Conservation (phyloP, 768 basidiomycete species). For the Phylloporus sp. region DNA sequence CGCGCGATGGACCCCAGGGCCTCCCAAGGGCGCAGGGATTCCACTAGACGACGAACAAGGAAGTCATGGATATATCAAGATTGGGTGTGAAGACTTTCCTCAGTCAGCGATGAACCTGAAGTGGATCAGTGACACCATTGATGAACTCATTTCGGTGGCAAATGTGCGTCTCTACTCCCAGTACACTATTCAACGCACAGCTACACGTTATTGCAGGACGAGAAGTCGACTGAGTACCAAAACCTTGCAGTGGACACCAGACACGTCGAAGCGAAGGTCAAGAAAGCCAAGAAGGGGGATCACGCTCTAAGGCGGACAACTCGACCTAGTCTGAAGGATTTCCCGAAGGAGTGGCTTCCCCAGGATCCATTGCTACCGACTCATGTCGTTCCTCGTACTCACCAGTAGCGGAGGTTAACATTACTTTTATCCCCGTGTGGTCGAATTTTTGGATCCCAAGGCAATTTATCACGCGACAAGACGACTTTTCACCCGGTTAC, state of each 20-base stretch:
- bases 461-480: conserved; percentile 1
- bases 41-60: conserved; percentile 39
- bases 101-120: conserved; percentile 85
- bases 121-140: conserved; percentile 86
- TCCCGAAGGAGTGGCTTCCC: conserved; percentile 83
- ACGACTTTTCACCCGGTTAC: not conserved
- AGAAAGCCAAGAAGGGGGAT: conserved; percentile 71
- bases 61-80: conserved; percentile 82
- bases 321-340: conserved; percentile 69
- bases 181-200: conserved; percentile 4
- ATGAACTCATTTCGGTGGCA: conserved; percentile 71
- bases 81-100: conserved; percentile 85
- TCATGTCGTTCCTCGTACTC: conserved; percentile 3
- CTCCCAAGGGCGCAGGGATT: conserved; percentile 63
- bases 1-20: conserved; percentile 73
- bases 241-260: conserved; percentile 78
- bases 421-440: conserved; percentile 2
- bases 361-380: conserved; percentile 6
- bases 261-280: conserved; percentile 66
- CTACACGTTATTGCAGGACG: conserved; percentile 21
- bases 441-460: conserved; percentile 1
- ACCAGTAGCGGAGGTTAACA: conserved; percentile 9
- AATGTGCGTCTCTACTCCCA: conserved; percentile 57
- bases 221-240: conserved; percentile 42
- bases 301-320: conserved; percentile 52